These are phyloP conservation scores for Penicillium waksmanii DNA, from an alignment of 495 filamentous ascomycete genomes.

Conservation along the genomic window DNA sequence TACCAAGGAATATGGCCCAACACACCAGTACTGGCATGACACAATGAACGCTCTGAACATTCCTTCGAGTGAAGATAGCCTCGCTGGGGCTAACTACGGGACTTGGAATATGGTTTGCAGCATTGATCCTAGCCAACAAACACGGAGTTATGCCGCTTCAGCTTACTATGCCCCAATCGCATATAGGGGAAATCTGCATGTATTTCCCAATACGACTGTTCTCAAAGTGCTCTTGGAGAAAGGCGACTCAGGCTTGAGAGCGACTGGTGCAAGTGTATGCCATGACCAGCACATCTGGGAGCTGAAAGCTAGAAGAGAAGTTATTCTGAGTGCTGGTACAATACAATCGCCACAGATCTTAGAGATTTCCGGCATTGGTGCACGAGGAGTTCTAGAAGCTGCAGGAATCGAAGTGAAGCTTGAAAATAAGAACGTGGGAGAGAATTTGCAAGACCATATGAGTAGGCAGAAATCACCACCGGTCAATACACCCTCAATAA, in stretches of 20 bases:
- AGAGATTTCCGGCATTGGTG: slow-evolving; percentile 58
- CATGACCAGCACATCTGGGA: slow-evolving; percentile 30
- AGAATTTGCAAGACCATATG: slow-evolving; percentile 61
- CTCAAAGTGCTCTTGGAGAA: slow-evolving; percentile 23
- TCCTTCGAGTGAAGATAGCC: slow-evolving; percentile 40
- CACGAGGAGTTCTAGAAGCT: slow-evolving; percentile 36
- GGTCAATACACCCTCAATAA: neutral
- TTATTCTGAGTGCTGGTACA: slow-evolving; percentile 59
- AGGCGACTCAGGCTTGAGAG: slow-evolving; percentile 29
- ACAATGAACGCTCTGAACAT: slow-evolving; percentile 47
- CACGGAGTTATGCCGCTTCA: slow-evolving; percentile 18
- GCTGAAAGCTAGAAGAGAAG: slow-evolving; percentile 51
- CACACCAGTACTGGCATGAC: slow-evolving; percentile 52
- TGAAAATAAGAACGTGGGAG: slow-evolving; percentile 53
- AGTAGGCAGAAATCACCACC: slow-evolving; percentile 30
- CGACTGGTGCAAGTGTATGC: slow-evolving; percentile 38
- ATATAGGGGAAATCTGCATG: slow-evolving; percentile 10
- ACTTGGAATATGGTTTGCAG: slow-evolving; percentile 45
- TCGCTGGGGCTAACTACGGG: slow-evolving; percentile 48
- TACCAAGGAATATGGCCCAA: slow-evolving; percentile 41
- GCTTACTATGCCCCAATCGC: slow-evolving; percentile 16
- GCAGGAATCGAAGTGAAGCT: slow-evolving; percentile 49
- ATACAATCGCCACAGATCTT: slow-evolving; percentile 59
- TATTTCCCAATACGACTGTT: slow-evolving; percentile 15
- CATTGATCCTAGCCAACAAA: slow-evolving; percentile 11